Conservation (phyloP, 306 rosid genomes). For the Glycine tomentella region DNA sequence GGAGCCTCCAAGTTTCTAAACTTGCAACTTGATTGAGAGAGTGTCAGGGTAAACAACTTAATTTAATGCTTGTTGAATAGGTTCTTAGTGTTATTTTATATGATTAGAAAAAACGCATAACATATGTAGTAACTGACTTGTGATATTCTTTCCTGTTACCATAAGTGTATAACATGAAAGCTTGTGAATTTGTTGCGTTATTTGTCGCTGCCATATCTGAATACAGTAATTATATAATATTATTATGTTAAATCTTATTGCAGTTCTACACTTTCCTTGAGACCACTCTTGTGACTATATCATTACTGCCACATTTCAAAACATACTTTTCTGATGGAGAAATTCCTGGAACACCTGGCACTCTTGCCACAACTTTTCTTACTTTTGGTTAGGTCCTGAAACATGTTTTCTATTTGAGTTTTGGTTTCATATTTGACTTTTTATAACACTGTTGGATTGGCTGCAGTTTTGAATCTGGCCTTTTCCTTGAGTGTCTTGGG, state of each 20-base stretch:
- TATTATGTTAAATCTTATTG: constrained; percentile 38
- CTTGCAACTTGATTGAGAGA: too few relatives aligned
- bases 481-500: constrained; percentile 83
- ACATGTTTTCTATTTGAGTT: not conserved
- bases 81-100: not conserved
- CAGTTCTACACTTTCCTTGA: constrained; percentile 87
- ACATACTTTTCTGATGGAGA: constrained; percentile 78
- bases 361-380: constrained; percentile 82
- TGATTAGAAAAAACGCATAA: not conserved
- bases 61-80: too few relatives aligned
- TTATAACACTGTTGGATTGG: constrained; percentile 29
- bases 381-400: constrained; percentile 66
- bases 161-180: not conserved
- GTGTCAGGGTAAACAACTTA: too few relatives aligned
- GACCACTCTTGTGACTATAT: constrained; percentile 75
- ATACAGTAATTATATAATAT: constrained; percentile 17
- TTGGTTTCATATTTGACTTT: constrained; percentile 20
- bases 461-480: constrained; percentile 75
- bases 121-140: not conserved
- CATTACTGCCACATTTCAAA: constrained; percentile 70
- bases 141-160: not conserved
- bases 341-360: constrained; percentile 76
- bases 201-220: not conserved
- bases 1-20: too few relatives aligned
- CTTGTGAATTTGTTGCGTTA: not conserved